Evolutionary conservation across 75 land plant species (phyloP).

Genomic region (Selaginella moellendorffii): DNA sequence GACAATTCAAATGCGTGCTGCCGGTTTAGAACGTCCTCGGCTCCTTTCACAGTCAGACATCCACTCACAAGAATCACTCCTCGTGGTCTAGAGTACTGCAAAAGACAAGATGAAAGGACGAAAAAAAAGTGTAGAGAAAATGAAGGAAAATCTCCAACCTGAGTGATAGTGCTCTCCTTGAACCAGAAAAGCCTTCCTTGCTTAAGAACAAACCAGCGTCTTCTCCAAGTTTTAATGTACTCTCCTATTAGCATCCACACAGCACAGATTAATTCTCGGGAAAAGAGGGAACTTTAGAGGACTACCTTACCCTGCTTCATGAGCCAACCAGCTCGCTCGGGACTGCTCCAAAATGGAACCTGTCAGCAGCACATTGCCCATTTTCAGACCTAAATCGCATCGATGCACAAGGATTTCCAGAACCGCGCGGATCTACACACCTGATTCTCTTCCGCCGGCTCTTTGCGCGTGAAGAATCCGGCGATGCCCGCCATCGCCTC

Average conservation of each 20-base stretch:
- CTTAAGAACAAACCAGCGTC: constrained; percentile 91
- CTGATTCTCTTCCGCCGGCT: neutral
- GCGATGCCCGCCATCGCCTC: neutral
- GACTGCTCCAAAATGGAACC: constrained; percentile 64
- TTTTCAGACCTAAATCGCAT: too few relatives aligned
- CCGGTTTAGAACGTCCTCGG: constrained; percentile 78
- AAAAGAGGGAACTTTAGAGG: too few relatives aligned
- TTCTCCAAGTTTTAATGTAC: constrained; percentile 88
- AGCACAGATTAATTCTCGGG: too few relatives aligned
- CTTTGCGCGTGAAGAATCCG: neutral
- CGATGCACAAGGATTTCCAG: too few relatives aligned
- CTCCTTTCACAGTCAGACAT: constrained; percentile 88
- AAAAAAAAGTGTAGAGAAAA: too few relatives aligned
- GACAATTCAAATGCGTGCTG: constrained; percentile 84
- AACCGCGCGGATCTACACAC: neutral
- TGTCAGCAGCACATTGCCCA: too few relatives aligned
- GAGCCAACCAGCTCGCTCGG: constrained; percentile 85
- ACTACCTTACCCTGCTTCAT: constrained; percentile 64
- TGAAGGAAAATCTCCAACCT: too few relatives aligned
- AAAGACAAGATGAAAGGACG: too few relatives aligned
- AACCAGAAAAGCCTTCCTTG: constrained; percentile 91
- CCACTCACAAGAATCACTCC: constrained; percentile 62
- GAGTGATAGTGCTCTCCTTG: constrained; percentile 48
- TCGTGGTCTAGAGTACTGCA: constrained; percentile 44
- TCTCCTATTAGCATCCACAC: too few relatives aligned